Base-by-base conservation (phyloP, 2,329 filamentous ascomycete species). In the Claviceps africana region DNA sequence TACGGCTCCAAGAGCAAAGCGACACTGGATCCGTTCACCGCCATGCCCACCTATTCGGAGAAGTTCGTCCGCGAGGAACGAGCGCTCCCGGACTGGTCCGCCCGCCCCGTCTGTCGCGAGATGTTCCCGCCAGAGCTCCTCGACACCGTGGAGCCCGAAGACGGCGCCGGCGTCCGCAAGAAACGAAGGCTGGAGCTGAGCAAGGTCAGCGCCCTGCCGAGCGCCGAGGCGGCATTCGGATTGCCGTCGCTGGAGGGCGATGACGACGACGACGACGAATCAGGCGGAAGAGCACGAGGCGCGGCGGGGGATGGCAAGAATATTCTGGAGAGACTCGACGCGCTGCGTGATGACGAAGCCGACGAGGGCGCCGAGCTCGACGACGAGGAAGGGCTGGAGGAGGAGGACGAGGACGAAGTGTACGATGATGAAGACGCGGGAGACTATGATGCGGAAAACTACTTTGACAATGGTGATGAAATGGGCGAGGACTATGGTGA, bases 361-460 rank as follows among this genome's bases (percentile, higher is more conserved):
- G 72, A 75, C 1, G 75, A 76, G 19, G 71, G 56, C 7, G 72
- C 64, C 1, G 75, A 75, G 7, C 66, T 72, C 19, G 75, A 75
- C 35, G 74, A 77, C 30, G 75, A 77, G 22, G 75, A 77, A 48
- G 72, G 67, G 9, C 60, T 64, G 40, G 66, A 67, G 35, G 71
- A 73, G 50, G 72, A 71, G 10, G 72, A 72, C 19, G 71, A 75
- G 56, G 73, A 75, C 51, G 72, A 75, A 51, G 67, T 65, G 25
- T 76, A 74, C 55, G 75, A 81, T 47, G 78, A 81, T 52, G 76
- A 80, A 53, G 76, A 78, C 48, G 78, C 75, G 1, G 78, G 78
- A 8, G 78, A 81, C 55, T 82, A 82, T 60, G 74, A 81, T 45
- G 78, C 78, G 2, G 78, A 82, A 59, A 71, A 71, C 10, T 81